Percentiles rank a stretch among this genome's conserved stretches.
Conservation (phyloP, 768 basidiomycete genomes). For the Hysterangium stoloniferum region DNA sequence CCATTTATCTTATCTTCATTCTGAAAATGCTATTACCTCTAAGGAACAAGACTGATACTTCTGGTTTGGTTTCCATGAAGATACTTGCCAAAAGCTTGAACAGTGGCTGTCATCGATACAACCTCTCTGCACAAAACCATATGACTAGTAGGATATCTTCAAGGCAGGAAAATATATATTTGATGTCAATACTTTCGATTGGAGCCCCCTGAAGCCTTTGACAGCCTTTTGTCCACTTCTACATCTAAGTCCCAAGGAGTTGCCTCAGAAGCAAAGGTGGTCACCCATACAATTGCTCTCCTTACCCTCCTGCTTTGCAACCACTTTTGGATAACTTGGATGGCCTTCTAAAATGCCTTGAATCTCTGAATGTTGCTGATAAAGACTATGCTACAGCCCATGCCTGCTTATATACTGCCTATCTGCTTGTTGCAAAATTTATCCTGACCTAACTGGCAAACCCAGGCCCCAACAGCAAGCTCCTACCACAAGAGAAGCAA, state of each 20-base stretch:
- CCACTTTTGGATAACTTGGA: not conserved
- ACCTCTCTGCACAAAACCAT: not conserved
- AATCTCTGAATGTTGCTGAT: not conserved
- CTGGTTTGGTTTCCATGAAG: slow-evolving; percentile 8
- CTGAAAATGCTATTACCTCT: not conserved
- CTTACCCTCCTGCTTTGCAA: not conserved
- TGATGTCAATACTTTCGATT: not conserved
- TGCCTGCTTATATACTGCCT: not conserved
- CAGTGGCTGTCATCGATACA: not conserved
- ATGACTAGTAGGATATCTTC: not conserved
- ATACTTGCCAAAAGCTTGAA: not conserved
- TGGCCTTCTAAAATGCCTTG: not conserved
- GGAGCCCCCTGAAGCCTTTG: not conserved
- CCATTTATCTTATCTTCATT: not conserved
- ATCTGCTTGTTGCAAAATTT: too few relatives aligned
- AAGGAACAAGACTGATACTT: not conserved
- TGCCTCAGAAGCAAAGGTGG: not conserved
- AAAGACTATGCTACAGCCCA: not conserved
- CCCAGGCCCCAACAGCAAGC: too few relatives aligned
- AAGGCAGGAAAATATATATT: not conserved
- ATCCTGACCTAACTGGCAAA: too few relatives aligned
- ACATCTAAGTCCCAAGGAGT: not conserved
- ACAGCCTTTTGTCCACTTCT: too few relatives aligned
- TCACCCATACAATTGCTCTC: not conserved
- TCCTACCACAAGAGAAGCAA: too few relatives aligned